Base-by-base conservation (phyloP, 768 basidiomycete species). In the Mycena latifolia region DNA sequence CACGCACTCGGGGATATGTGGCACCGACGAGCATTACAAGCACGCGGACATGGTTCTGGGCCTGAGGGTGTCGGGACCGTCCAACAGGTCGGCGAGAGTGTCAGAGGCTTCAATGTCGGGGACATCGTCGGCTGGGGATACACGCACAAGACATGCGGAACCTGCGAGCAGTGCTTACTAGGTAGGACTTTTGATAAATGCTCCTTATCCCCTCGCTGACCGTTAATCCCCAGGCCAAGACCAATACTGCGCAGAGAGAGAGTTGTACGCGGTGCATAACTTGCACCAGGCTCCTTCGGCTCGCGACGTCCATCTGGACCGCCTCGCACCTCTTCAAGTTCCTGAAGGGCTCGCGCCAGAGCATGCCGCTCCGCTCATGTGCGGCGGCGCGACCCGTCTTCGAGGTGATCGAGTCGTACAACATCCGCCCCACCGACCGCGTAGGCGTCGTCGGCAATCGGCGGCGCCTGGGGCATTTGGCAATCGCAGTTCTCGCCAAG, bases 301-400 rank as follows among this genome's bases (percentile, higher is more conserved):
- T 67, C 66, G 37, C 74, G n/a, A 80, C 45, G 78, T n/a, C 79
- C 7, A 58, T 79, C 39, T 78, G 77, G 75, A 76, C 75, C 33
- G 75, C 76, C 2, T 69, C 69, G 15, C 80, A 73, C 47, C 69
- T 81, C n/a, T 81, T 79, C 70, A 74, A 74, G 69, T 81, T 29
- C 80, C 80, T 2, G 76, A 74, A 0, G 58, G 60, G 4, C 62
- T 81, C 46, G 63, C 73, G 10, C 79, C 77, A 22, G 71, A 72
- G n/a, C n/a, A n/a, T n/a, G n/a, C n/a, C n/a, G n/a, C n/a, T n/a
- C n/a, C n/a, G n/a, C n/a, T n/a, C n/a, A n/a, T n/a, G n/a, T n/a
- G n/a, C n/a, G n/a, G n/a, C n/a, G n/a, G n/a, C n/a, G n/a, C n/a
- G n/a, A n/a, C n/a, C n/a, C n/a, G n/a, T n/a, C n/a, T n/a, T n/a